Evolutionary conservation across 768 basidiomycete species (phyloP), one percentile per base, ranked within the genome.

Genomic region (Antrodiella citrinella): DNA sequence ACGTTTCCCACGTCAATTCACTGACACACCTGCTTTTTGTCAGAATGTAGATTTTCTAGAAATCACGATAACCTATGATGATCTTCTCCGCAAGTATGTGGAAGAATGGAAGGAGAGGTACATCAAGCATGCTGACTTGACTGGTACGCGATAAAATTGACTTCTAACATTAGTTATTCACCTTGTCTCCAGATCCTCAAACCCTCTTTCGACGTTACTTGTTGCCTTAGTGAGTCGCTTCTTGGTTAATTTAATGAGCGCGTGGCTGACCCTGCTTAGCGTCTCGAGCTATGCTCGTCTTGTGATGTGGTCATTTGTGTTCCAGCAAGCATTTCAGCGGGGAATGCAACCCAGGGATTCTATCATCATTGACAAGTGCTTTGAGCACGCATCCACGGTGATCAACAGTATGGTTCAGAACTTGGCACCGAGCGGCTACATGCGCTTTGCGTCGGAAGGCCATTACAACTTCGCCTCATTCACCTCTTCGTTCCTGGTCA

Each of bases 261-360:
- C 22, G 40, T 44, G 3, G 15, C 23, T 2, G 25, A 48, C 19
- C 38, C 47, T 45, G 9, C 10, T 15, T 49, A 90, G 86, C 74
- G 72, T 86, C 40, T 81, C 84, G 51, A 78, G 71, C 24, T 91
- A 90, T 58, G 85, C 85, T 26, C 74, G 88, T 13, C 77, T 91
- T 10, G 88, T 91, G 45, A 87, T 90, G 85, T 88, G 78, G 59
- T 90, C 88, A 0, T 90, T 91, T 57, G 87, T 84, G 3, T 90
- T 90, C 67, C 87, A 91, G 55, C 83, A 89, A 57, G 86, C 86
- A 1, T 88, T 79, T 63, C 77, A 82, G 55, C 77, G 83, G 4
- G 84, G 86, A 0, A 74, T 86, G 24, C 72, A 80, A 53, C 64
- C 72, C 1, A 74, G 73, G 1, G 85, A 88, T 62, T 65, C 78